phyloP scores from a whole-genome alignment of 202 grass and related monocot species.

The Zoysia matrella region DNA sequence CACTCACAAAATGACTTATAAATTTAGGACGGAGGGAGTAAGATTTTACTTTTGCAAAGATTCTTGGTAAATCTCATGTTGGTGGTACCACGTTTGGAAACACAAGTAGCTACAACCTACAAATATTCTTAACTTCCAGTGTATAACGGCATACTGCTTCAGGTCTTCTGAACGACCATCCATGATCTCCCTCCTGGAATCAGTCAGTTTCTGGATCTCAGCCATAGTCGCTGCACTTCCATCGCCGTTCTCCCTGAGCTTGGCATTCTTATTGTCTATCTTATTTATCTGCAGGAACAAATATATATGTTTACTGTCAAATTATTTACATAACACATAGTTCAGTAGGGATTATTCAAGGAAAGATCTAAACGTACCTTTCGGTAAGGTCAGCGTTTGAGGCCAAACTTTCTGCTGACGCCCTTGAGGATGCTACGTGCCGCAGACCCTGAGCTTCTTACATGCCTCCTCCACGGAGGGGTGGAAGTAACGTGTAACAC shows the following conservation, averaged over 20 bases:
- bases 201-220: constrained; percentile 29
- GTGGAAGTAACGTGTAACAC: constrained; percentile 47
- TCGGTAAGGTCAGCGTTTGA: constrained; percentile 63
- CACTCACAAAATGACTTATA: no score
- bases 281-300: constrained; percentile 18
- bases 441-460: constrained; percentile 41
- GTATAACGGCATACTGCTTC: no score
- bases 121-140: no score
- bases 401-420: constrained; percentile 47
- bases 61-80: no score
- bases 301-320: background rate
- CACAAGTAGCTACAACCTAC: no score
- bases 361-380: constrained; percentile 31
- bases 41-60: no score
- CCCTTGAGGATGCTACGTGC: constrained; percentile 56
- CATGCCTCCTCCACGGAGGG: constrained; percentile 56
- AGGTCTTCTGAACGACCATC: background rate
- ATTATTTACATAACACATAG: no score
- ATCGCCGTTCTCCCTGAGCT: background rate
- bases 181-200: constrained; percentile 19
- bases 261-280: background rate
- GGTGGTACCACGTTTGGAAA: no score
- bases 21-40: no score
- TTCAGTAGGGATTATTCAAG: no score
- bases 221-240: background rate